Conservation (phyloP, 2,329 filamentous ascomycete species). For the Ascochyta rabiei region DNA sequence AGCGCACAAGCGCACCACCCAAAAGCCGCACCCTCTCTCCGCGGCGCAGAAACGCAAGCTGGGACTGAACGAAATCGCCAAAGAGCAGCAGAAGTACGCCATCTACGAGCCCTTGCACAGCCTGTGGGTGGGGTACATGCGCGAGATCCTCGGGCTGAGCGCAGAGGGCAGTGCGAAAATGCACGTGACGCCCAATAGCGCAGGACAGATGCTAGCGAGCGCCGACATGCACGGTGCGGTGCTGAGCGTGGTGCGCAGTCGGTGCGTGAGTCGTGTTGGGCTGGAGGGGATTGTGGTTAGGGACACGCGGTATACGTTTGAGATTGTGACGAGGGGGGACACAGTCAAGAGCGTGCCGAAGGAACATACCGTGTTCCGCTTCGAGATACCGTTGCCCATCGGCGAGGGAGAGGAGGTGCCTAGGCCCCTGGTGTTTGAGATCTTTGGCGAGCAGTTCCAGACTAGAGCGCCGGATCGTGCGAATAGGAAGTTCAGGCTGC, state of each 20-base stretch:
- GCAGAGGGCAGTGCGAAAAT: conserved; percentile 40
- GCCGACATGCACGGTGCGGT: conserved; percentile 91
- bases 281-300: conserved; percentile 84
- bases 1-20: conserved; percentile 44
- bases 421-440: conserved; percentile 74
- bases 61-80: conserved; percentile 75
- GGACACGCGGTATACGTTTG: conserved; percentile 85
- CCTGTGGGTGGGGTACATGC: conserved; percentile 85
- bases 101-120: conserved; percentile 78
- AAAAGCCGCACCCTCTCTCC: conserved; percentile 73
- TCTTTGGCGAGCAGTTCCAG: conserved; percentile 87
- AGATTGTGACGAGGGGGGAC: conserved; percentile 76
- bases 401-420: conserved; percentile 27
- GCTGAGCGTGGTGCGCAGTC: conserved; percentile 80
- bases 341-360: conserved; percentile 83
- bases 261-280: conserved; percentile 82
- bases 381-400: conserved; percentile 65
- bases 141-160: conserved; percentile 74
- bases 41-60: conserved; percentile 77
- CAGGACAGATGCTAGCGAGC: conserved; percentile 74
- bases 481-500: conserved; percentile 89
- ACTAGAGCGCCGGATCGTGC: conserved; percentile 81
- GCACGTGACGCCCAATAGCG: conserved; percentile 63
- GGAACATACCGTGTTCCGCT: conserved; percentile 83
- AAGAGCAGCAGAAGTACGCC: conserved; percentile 70